Evolutionary conservation across 1,284 basidiomycete genomes (phyloP), one percentile per base, ranked within the genome.

Genomic region (Cryptococcus maquisensis): DNA sequence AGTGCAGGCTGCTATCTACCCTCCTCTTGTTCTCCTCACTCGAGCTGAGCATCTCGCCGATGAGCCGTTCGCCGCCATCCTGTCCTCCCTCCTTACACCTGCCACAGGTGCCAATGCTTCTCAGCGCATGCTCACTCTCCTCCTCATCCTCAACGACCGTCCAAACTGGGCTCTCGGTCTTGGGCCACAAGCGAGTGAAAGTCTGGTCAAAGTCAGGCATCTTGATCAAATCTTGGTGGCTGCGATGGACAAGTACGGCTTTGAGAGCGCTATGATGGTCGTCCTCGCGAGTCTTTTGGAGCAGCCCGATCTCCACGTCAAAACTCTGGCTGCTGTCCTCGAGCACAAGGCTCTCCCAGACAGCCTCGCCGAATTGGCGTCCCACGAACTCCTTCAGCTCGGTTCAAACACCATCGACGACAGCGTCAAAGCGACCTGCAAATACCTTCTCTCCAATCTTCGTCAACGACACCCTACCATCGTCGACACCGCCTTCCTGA

Each of bases 1-100:
- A 7, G 13, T 9, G 6, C 52, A 72, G 69, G 65, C 74, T 8
- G 72, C 75, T 10, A 68, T 76, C 3, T 75, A 74, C 55, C 72
- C 75, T 6, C 69, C 74, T 7, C 59, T 76, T 8, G 64, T 77
- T 16, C 69, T 77, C n/a, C 65, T 76, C 37, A 62, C 71, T 23
- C 67, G 75, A 35, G 61, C 67, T 0, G 56, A 73, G 10, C 60
- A 60, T 12, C 69, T 77, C 18, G 70, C 74, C 21, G 68, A 73
- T 20, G 72, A 54, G 2, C 71, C 74, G 0, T 75, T 75, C 57
- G 49, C 58, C 4, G 72, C 68, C 9, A 48, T 75, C 16, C 56
- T 71, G 15, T 62, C 63, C 4, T 61, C 71, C 6, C 59, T 75
- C 15, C 54, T 75, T 9, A 68, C 69, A 0, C 61, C 70, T 7